Percentiles rank a stretch among this genome's conserved stretches.
Evolutionary conservation across 441 rosid species (phyloP).

Genomic region (Eutrema salsugineum): DNA sequence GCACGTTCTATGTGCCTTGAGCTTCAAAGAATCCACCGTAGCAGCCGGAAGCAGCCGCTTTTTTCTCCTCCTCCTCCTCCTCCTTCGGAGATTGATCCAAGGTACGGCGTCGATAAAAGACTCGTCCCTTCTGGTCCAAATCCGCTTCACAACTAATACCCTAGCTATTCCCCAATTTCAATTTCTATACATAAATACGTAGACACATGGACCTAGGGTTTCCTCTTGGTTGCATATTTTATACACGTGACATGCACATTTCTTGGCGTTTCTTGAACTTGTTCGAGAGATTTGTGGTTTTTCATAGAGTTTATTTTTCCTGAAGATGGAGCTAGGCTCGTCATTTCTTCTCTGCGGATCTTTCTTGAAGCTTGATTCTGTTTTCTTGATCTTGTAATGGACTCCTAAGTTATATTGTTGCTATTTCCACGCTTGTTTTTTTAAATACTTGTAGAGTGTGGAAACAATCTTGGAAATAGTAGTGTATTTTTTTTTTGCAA

Average conservation of each 20-base stretch:
- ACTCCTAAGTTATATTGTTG: background rate
- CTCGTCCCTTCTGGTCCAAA: constrained; percentile 91
- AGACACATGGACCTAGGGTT: background rate
- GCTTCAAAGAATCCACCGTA: constrained; percentile 47
- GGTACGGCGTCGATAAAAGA: constrained; percentile 79
- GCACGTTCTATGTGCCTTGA: constrained; percentile 57
- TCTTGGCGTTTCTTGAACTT: constrained; percentile 1
- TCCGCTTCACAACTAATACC: constrained; percentile 74
- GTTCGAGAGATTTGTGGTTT: background rate
- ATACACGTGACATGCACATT: background rate
- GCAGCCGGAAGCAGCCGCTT: constrained; percentile 22
- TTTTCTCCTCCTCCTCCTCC: constrained; percentile 31
- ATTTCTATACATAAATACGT: constrained; percentile 7
- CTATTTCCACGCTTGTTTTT: constrained; percentile 34
- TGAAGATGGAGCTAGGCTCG: background rate
- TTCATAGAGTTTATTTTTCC: background rate
- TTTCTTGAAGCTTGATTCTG: constrained; percentile 2
- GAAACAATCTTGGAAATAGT: constrained; percentile 33
- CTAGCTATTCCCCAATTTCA: background rate
- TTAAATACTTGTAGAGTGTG: background rate
- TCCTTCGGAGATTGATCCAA: constrained; percentile 64
- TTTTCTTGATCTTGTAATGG: constrained; percentile 6
- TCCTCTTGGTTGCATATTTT: background rate
- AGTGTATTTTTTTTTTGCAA: background rate
- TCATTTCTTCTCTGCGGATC: background rate